Percentiles rank a stretch among this genome's conserved stretches.
Evolutionary conservation across 2,329 filamentous ascomycete species (phyloP).

Genomic region (Neonectria hederae): DNA sequence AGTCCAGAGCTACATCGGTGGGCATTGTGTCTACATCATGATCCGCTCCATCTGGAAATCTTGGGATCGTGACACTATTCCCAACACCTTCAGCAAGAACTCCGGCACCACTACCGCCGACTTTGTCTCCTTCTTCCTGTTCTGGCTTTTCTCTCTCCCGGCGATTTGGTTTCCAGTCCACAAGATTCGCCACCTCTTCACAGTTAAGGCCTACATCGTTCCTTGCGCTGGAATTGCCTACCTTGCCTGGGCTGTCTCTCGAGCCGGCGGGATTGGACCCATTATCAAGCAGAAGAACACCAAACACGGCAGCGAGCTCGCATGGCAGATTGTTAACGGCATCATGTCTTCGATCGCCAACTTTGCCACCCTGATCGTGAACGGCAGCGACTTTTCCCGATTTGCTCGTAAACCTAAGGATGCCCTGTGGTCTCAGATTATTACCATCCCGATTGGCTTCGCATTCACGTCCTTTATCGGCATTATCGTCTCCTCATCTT

Average conservation of each 20-base stretch:
- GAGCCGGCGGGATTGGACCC: constrained; percentile 84
- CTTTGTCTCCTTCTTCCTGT: constrained; percentile 86
- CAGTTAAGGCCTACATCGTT: constrained; percentile 86
- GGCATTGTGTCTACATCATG: constrained; percentile 87
- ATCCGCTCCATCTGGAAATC: constrained; percentile 83
- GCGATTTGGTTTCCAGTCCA: constrained; percentile 92
- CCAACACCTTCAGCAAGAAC: constrained; percentile 70
- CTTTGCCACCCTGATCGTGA: constrained; percentile 86
- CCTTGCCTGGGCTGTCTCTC: constrained; percentile 86
- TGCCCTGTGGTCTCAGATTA: constrained; percentile 81
- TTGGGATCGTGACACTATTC: constrained; percentile 68
- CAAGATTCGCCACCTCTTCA: constrained; percentile 89
- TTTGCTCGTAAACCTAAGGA: constrained; percentile 81
- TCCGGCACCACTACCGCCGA: constrained; percentile 79
- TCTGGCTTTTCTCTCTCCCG: constrained; percentile 82
- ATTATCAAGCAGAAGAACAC: constrained; percentile 76
- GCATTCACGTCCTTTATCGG: constrained; percentile 86
- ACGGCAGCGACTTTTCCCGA: constrained; percentile 85
- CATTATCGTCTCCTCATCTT: constrained; percentile 80
- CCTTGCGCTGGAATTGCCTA: constrained; percentile 85
- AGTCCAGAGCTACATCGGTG: constrained; percentile 86
- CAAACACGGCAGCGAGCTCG: constrained; percentile 73
- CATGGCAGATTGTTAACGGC: constrained; percentile 84
- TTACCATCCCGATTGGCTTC: constrained; percentile 77
- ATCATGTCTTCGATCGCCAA: constrained; percentile 92